Evolutionary conservation across 306 rosid species (phyloP).

Genomic region (Trichosanthes cucumerina): DNA sequence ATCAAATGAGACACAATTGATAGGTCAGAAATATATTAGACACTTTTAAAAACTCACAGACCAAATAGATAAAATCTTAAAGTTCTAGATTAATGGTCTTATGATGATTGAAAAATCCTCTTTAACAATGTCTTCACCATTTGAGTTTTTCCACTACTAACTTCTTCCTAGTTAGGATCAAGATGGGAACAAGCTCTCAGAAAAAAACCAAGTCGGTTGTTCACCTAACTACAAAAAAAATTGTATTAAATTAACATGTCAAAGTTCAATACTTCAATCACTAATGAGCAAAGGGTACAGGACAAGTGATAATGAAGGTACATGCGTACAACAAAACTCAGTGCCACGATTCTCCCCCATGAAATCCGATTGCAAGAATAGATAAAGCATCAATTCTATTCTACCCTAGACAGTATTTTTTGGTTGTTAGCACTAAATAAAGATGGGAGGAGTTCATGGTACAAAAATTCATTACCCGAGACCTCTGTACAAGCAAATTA

Average conservation of each 20-base stretch:
- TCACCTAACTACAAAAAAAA: not conserved
- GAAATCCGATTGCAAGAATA: not conserved
- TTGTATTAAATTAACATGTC: not conserved
- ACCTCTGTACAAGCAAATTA: conserved; percentile 1
- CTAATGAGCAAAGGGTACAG: not conserved
- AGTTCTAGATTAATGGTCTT: not conserved
- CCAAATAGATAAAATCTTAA: too few relatives aligned
- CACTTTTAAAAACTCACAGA: too few relatives aligned
- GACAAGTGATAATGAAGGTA: not conserved
- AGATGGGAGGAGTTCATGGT: not conserved
- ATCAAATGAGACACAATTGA: too few relatives aligned
- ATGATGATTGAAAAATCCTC: not conserved
- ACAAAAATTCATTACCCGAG: not conserved
- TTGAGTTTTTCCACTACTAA: not conserved
- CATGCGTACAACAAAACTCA: not conserved
- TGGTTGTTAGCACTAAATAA: not conserved
- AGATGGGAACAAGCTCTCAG: not conserved
- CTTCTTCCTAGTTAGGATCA: not conserved
- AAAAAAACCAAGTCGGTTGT: not conserved
- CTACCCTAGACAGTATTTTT: not conserved
- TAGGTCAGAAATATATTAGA: too few relatives aligned
- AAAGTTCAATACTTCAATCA: not conserved
- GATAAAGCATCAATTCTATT: not conserved
- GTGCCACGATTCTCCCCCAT: not conserved
- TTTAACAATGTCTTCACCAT: not conserved